Conservation (phyloP, 1,139 yeast genomes). For the Geotrichum restrictum region DNA sequence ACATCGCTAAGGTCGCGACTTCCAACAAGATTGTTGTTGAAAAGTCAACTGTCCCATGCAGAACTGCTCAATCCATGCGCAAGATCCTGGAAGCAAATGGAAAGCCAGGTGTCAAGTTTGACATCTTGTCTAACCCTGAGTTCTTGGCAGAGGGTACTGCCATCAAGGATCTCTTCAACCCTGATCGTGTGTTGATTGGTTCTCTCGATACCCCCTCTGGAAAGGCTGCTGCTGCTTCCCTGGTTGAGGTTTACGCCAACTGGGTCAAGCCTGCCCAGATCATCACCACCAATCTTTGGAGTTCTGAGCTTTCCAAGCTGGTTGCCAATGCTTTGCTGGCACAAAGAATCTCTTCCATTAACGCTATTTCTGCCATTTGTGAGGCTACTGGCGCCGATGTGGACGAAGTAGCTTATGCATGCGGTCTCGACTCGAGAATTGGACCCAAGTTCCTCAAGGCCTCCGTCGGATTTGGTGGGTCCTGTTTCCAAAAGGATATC, state of each 20-base stretch:
- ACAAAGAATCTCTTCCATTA: conserved; percentile 34
- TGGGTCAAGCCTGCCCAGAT: conserved; percentile 33
- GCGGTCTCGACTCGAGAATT: conserved; percentile 33
- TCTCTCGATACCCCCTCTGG: conserved; percentile 31
- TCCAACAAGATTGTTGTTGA: conserved; percentile 34
- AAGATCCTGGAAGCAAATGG: conserved; percentile 32
- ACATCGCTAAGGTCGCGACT: conserved; percentile 32
- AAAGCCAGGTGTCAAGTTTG: conserved; percentile 31
- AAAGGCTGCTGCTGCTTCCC: conserved; percentile 30
- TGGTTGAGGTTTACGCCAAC: conserved; percentile 32
- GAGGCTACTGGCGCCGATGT: conserved; percentile 35
- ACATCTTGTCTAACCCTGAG: conserved; percentile 32
- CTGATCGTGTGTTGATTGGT: conserved; percentile 34
- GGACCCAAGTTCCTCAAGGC: conserved; percentile 33
- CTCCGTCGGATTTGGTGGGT: conserved; percentile 34
- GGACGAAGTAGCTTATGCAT: conserved; percentile 34
- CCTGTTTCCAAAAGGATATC: conserved; percentile 34
- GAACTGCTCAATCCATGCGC: conserved; percentile 33
- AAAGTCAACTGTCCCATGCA: conserved; percentile 34
- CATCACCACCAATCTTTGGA: conserved; percentile 34
- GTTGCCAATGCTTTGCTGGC: conserved; percentile 35
- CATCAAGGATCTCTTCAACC: conserved; percentile 29
- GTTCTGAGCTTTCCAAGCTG: conserved; percentile 33
- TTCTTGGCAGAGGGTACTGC: conserved; percentile 34
- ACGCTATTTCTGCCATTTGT: conserved; percentile 33